Conservation (phyloP, 2,329 filamentous ascomycete genomes). For the Aspergillus fumigatus region DNA sequence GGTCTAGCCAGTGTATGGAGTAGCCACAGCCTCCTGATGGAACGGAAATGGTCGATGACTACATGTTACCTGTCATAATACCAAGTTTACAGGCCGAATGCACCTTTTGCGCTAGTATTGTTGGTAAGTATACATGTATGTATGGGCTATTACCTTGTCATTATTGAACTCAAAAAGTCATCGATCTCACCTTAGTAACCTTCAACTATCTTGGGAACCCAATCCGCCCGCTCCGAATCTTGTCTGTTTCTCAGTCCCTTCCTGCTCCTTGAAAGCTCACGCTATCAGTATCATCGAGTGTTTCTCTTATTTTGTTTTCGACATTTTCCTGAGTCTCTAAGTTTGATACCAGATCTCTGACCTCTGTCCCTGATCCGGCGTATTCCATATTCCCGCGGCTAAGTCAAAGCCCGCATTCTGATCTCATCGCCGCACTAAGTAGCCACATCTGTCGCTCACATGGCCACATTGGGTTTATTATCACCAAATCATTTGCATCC, state of each 20-base stretch:
- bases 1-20: background rate
- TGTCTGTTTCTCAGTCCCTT: background rate
- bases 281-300: background rate
- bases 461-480: slow-evolving; percentile 23
- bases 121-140: background rate
- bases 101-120: background rate
- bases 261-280: background rate
- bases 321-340: background rate
- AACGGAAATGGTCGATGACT: background rate
- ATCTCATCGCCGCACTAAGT: slow-evolving; percentile 22
- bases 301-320: background rate
- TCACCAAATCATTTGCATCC: slow-evolving; percentile 9
- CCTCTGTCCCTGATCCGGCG: slow-evolving; percentile 3
- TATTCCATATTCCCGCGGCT: slow-evolving; percentile 15
- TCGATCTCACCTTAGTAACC: slow-evolving; percentile 5
- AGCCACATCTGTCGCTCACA: slow-evolving; percentile 21
- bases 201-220: slow-evolving; percentile 8
- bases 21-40: background rate
- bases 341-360: background rate
- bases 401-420: slow-evolving; percentile 16
- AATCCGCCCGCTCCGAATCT: slow-evolving; percentile 1
- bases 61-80: background rate
- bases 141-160: background rate
- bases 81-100: background rate
- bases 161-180: slow-evolving; percentile 7